phyloP scores from a whole-genome alignment of 2,329 filamentous ascomycete species.

The Trichoderma simmonsii region DNA sequence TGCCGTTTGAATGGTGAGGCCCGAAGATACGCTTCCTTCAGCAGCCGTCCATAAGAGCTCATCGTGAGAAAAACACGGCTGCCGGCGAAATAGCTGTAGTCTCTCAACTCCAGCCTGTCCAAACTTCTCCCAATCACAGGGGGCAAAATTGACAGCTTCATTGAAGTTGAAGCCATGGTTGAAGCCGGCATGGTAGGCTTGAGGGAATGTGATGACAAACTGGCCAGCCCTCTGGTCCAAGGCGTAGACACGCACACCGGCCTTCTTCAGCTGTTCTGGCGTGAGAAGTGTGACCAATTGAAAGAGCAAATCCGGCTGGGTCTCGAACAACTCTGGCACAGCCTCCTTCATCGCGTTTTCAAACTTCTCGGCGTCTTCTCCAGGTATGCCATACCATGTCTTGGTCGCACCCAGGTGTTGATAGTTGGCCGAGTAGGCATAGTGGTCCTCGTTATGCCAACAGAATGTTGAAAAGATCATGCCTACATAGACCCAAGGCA shows the following conservation, averaged over 20 bases:
- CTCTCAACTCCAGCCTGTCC: constrained; percentile 83
- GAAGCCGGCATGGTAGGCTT: constrained; percentile 96
- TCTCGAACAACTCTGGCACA: constrained; percentile 94
- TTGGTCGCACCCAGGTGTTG: constrained; percentile 98
- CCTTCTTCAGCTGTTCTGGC: constrained; percentile 88
- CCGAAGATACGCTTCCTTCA: constrained; percentile 64
- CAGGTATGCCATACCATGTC: constrained; percentile 98
- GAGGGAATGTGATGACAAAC: constrained; percentile 93
- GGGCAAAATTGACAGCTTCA: constrained; percentile 97
- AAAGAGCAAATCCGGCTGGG: constrained; percentile 92
- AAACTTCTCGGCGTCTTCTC: constrained; percentile 89
- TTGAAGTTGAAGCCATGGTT: constrained; percentile 99
- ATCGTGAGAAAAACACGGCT: constrained; percentile 96
- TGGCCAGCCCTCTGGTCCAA: constrained; percentile 95
- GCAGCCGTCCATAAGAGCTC: constrained; percentile 90
- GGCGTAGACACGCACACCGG: constrained; percentile 88
- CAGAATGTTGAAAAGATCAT: constrained; percentile 99
- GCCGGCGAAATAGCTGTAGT: constrained; percentile 80
- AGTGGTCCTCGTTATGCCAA: constrained; percentile 99
- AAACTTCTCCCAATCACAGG: constrained; percentile 90
- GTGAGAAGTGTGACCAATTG: constrained; percentile 95
- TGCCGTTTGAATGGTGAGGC: constrained; percentile 76
- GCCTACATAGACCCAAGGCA: constrained; percentile 97
- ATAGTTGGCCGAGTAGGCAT: constrained; percentile 96
- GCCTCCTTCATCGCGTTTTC: constrained; percentile 93